Evolutionary conservation across 495 filamentous ascomycete genomes (phyloP), one percentile per base, ranked within the genome.

Genomic region (Apiosordaria backusii): DNA sequence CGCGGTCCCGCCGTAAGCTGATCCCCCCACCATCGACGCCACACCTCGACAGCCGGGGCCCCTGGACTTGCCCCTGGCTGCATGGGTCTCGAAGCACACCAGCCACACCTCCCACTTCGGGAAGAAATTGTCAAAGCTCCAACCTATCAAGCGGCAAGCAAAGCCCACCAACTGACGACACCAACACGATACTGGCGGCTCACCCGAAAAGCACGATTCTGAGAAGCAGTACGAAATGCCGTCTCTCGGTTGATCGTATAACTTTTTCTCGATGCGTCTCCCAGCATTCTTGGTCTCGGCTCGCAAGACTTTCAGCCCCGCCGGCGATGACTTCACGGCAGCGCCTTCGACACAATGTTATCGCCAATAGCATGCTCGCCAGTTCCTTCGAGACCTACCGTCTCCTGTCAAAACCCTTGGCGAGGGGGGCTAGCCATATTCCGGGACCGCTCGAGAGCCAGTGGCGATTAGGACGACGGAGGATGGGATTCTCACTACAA

Each of bases 401-500:
- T 62, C 21, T 66, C 75, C 4, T 63, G 73, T 22, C 62, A 58
- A 53, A 76, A 82, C 55, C 70, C 75, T 10, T 64, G 83, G 23
- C 83, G 82, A 74, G 80, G 16, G 65, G 74, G 63, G 66, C 64
- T 4, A 68, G 71, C 68, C 66, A 71, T 63, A 63, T 77, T 0
- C 79, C 83, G 4, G 83, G 83, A 0, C 83, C 83, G 22, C 76
- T 85, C 67, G 84, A 86, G 71, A 77, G 76, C 71, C 78, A 82
- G 5, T 81, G 82, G 40, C 78, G 83, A 21, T 67, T 84, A 60
- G 83, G 83, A n/a, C 83, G 77, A 61, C 76, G 84, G 62, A 78
- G 77, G 25, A 81, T 86, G 77, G 77, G 76, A 57, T 77, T 78
- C 59, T 68, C 76, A 23, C 65, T 77, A 19, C 75, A 77, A 18